Conservation (phyloP, 2,329 filamentous ascomycete genomes). For the Talaromyces pinophilus region DNA sequence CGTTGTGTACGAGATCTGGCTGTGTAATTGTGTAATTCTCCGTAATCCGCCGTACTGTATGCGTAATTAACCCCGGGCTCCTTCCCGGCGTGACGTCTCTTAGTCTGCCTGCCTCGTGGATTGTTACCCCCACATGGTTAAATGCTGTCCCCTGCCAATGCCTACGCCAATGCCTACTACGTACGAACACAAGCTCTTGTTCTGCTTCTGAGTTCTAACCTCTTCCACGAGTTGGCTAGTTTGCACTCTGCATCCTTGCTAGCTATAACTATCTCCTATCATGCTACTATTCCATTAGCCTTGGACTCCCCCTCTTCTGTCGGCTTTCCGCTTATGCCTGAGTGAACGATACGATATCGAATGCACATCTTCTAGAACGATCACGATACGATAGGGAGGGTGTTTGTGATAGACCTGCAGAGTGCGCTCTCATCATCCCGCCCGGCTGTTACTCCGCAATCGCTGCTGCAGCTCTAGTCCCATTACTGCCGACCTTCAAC, state of each 20-base stretch:
- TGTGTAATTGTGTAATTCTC: not conserved
- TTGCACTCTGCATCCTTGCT: not conserved
- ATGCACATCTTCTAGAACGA: not conserved
- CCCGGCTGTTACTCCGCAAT: slow-evolving; percentile 19
- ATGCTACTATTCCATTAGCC: not conserved
- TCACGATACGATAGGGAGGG: not conserved
- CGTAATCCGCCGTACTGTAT: not conserved
- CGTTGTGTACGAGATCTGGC: not conserved
- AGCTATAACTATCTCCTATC: not conserved
- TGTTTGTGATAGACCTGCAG: slow-evolving; percentile 6
- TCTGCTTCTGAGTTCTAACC: not conserved
- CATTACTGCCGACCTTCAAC: slow-evolving; percentile 5
- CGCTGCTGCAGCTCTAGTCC: slow-evolving; percentile 21
- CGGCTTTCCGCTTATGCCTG: not conserved
- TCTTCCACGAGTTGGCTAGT: not conserved
- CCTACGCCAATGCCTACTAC: not conserved
- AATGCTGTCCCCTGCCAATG: slow-evolving; percentile 5
- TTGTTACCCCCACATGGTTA: slow-evolving; percentile 1
- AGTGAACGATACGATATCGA: not conserved
- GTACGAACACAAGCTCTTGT: not conserved
- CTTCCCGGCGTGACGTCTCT: slow-evolving; percentile 4
- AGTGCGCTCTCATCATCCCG: slow-evolving; percentile 4
- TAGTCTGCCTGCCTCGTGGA: not conserved
- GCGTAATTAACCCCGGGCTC: not conserved
- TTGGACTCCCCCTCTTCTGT: not conserved